Evolutionary conservation across 495 filamentous ascomycete genomes (phyloP).

Genomic region (Penicillium macrosclerotiorum): DNA sequence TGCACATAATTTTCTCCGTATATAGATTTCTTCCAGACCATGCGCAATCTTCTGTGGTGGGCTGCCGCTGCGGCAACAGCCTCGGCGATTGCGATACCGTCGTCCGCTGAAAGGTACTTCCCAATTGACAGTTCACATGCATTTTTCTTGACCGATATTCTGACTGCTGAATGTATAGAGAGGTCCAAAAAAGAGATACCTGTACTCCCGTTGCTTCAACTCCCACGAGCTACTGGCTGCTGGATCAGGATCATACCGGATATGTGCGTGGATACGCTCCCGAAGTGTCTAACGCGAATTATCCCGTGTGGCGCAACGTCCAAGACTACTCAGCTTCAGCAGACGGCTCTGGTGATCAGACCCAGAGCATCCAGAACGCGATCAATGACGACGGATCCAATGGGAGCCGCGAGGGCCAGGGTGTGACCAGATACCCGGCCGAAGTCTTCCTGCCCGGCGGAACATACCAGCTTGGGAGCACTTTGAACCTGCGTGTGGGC

Average conservation of each 20-base stretch:
- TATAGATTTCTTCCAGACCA: not conserved
- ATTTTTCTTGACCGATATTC: not conserved
- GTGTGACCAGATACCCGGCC: slow-evolving; percentile 46
- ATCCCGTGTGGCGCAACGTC: slow-evolving; percentile 55
- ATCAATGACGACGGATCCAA: slow-evolving; percentile 29
- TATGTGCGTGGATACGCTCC: slow-evolving; percentile 33
- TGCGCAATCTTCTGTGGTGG: slow-evolving; percentile 9
- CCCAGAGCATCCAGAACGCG: slow-evolving; percentile 31
- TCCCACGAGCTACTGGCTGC: slow-evolving; percentile 29
- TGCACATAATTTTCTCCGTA: not conserved
- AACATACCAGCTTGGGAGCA: slow-evolving; percentile 38
- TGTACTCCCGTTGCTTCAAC: slow-evolving; percentile 9
- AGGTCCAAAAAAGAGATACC: slow-evolving; percentile 3
- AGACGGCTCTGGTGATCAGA: slow-evolving; percentile 47
- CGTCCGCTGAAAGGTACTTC: too few relatives aligned
- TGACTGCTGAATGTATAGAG: not conserved
- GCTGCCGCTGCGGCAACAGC: slow-evolving; percentile 3
- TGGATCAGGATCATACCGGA: slow-evolving; percentile 27
- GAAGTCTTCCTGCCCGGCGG: slow-evolving; percentile 48
- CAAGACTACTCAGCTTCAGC: slow-evolving; percentile 48
- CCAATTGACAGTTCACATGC: not conserved
- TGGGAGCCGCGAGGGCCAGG: slow-evolving; percentile 28
- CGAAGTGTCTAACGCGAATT: slow-evolving; percentile 35
- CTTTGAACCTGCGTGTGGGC: slow-evolving; percentile 37
- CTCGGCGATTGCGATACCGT: slow-evolving; percentile 4